Percentiles rank a stretch among this genome's conserved stretches.
phyloP scores from a whole-genome alignment of 208 protist species.

The Leishmania major region DNA sequence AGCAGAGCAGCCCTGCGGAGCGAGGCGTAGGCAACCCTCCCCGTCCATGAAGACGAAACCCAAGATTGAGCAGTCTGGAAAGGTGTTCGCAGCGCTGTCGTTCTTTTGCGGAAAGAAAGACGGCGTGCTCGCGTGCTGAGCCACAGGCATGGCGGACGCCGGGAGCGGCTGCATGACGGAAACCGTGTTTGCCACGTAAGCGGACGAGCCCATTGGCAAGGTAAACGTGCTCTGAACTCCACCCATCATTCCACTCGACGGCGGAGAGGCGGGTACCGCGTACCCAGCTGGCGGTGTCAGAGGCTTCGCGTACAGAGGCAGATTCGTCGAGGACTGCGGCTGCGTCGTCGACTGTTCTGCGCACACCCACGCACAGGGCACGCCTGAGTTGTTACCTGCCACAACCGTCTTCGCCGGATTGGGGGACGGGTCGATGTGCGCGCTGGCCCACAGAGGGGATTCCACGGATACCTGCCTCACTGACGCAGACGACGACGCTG shows the following conservation, averaged over 20 bases:
- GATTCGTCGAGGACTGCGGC: background rate
- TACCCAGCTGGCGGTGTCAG: background rate
- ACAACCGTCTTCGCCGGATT: slow-evolving; percentile 3
- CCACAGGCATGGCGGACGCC: background rate
- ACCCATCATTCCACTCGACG: background rate
- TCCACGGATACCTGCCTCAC: background rate
- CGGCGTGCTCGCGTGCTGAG: background rate
- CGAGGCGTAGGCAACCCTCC: slow-evolving; percentile 10
- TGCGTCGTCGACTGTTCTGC: slow-evolving; percentile 2
- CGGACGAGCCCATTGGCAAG: background rate
- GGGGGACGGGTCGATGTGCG: background rate
- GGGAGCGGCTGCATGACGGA: background rate
- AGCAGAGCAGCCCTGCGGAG: background rate
- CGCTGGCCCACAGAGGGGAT: background rate
- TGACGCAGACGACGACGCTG: background rate
- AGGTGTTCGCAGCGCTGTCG: background rate
- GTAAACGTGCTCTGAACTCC: background rate
- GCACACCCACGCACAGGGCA: slow-evolving; percentile 11
- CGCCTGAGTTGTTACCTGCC: slow-evolving; percentile 7
- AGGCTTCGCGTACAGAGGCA: slow-evolving; percentile 10
- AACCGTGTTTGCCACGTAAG: background rate
- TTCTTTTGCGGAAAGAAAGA: background rate
- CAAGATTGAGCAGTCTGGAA: slow-evolving; percentile 10
- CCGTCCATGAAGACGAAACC: slow-evolving; percentile 23
- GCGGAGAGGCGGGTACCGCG: background rate